Evolutionary conservation across 2,329 filamentous ascomycete genomes (phyloP), one percentile per base, ranked within the genome.

Genomic region (Metarhizium guizhouense): DNA sequence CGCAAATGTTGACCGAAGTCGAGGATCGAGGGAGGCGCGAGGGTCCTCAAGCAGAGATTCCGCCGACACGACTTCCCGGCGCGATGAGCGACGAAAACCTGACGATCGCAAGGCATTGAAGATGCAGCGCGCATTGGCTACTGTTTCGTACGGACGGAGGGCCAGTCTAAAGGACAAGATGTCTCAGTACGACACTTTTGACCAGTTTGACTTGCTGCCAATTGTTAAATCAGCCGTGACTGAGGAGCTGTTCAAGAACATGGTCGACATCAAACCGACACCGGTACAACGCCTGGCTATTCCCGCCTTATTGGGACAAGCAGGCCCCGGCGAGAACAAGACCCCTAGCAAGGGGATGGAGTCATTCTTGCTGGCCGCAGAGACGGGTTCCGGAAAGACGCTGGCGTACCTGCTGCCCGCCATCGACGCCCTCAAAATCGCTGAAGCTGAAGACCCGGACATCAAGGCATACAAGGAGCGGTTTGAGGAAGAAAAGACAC

Each of bases 301-400:
- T 56, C 93, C 94, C 0, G 83, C 84, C 0, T 75, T 99, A 8
- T 74, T 96, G 50, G 82, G 84, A 14, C 76, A 84, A 64, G 68
- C 76, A 29, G 58, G 59, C 6, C 57, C 63, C 4, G 62, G 62
- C 18, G 60, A 63, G 48, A 51, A 57, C n/a, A 68, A 66, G 53
- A 58, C 52, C 2, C 55, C 63, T 55, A 78, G 66, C 61, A 71
- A 73, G 57, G 80, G 76, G 72, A 58, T 60, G 52, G 58, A 63
- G 45, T 71, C 71, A 1, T 96, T 90, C 66, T 78, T 99, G 13
- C 78, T 99, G 52, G 94, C 94, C 4, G 94, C 94, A 11, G 94
- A 99, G 76, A 99, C 94, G 0, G 94, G 94, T 13, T 97, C 94
- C 0, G 94, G 94, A 58, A 99, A 99, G 76, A 99, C 94, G 1